Conservation (phyloP, 352 stramenopile genomes). For the Phytophthora melonis region DNA sequence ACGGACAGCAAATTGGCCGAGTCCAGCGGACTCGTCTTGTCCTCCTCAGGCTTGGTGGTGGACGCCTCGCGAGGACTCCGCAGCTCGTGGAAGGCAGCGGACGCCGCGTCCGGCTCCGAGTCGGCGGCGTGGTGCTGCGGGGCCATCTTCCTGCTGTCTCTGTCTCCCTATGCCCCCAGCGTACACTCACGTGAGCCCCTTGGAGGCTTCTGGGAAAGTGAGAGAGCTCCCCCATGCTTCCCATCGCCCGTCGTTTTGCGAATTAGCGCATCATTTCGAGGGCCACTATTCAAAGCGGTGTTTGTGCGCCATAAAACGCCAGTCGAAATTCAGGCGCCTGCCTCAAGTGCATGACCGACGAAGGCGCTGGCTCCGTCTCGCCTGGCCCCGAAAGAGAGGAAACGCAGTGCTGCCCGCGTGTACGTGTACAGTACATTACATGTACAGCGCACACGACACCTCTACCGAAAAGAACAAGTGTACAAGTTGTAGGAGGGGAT, state of each 20-base stretch:
- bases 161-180: background rate
- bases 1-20: constrained; percentile 50
- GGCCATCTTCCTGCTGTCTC: background rate
- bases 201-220: background rate
- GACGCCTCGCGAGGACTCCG: constrained; percentile 6
- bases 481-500: too few species aligned
- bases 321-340: background rate
- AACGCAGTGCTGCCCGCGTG: too few species aligned
- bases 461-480: too few species aligned
- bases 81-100: constrained; percentile 14
- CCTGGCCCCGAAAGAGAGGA: too few species aligned
- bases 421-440: too few species aligned
- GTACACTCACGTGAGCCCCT: background rate
- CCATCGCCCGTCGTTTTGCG: too few species aligned
- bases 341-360: too few species aligned
- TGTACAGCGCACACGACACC: too few species aligned
- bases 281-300: background rate
- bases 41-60: background rate
- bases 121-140: background rate
- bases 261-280: background rate
- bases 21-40: constrained; percentile 46
- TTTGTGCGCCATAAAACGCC: background rate
- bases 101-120: background rate
- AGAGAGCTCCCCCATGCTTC: background rate
- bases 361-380: too few species aligned